These are phyloP conservation scores for Colletotrichum sp. DNA, from an alignment of 2,329 filamentous ascomycete genomes.

Conservation along the genomic window DNA sequence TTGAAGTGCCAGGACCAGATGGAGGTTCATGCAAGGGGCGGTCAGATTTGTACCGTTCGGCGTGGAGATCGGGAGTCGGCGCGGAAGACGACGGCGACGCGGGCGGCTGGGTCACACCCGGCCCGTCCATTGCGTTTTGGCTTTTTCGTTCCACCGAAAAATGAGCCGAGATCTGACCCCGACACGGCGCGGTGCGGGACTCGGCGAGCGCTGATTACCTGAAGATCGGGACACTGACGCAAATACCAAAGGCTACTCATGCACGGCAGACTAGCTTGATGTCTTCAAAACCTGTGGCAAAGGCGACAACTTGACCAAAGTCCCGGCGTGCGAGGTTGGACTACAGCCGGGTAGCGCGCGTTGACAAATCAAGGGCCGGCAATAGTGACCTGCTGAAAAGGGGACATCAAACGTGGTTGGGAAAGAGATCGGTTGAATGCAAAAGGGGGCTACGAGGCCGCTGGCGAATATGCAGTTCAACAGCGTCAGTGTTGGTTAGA, in stretches of 20 bases:
- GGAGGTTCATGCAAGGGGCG: not conserved
- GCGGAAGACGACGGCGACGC: not conserved
- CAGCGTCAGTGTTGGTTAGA: not conserved
- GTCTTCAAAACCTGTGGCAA: not conserved
- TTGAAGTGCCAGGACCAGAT: constrained; percentile 30
- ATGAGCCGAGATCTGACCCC: not conserved
- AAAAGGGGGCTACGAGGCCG: not conserved
- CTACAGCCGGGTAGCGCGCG: not conserved
- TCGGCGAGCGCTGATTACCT: not conserved
- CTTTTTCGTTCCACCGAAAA: not conserved
- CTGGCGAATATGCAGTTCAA: not conserved
- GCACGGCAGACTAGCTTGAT: not conserved
- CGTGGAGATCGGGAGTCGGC: not conserved
- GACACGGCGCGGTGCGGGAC: not conserved
- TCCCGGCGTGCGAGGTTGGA: not conserved
- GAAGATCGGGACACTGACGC: not conserved
- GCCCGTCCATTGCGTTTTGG: not conserved
- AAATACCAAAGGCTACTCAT: not conserved
- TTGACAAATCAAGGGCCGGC: not conserved
- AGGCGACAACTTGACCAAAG: not conserved
- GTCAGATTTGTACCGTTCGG: not conserved
- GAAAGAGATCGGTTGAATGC: not conserved
- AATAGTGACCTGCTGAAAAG: not conserved
- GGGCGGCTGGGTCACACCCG: not conserved
- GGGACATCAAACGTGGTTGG: not conserved